Evolutionary conservation across 495 filamentous ascomycete species (phyloP).

Genomic region (Oidiodendron maius): DNA sequence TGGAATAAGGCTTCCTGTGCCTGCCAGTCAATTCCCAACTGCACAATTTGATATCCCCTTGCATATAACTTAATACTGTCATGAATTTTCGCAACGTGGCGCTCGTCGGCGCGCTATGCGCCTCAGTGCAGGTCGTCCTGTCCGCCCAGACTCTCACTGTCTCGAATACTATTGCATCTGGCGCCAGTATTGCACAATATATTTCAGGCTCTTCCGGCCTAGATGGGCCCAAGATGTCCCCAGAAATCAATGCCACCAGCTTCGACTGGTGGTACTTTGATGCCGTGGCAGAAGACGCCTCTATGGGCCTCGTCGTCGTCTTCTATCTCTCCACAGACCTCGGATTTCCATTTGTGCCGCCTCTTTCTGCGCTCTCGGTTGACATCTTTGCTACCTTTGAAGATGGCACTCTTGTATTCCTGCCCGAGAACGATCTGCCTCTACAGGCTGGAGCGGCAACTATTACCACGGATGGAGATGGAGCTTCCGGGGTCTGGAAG

Average conservation of each 20-base stretch:
- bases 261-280: conserved; percentile 8
- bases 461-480: background rate
- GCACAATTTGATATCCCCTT: no score
- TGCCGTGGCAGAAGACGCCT: conserved; percentile 1
- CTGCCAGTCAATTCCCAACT: no score
- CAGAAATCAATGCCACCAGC: conserved; percentile 5
- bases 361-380: background rate
- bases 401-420: background rate
- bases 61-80: no score
- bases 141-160: background rate
- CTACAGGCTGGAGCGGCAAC: background rate
- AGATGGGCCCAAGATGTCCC: conserved; percentile 25
- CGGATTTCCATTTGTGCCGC: background rate
- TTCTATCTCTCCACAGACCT: background rate
- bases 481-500: background rate
- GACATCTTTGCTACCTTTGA: background rate
- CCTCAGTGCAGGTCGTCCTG: background rate
- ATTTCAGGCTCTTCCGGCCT: conserved; percentile 8
- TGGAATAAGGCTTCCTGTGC: no score
- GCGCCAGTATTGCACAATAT: background rate
- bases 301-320: background rate
- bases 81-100: no score
- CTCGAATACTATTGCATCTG: background rate
- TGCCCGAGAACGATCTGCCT: background rate
- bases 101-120: no score